Percentiles rank a stretch among this genome's conserved stretches.
These are phyloP conservation scores for Yamadazyma diospyri DNA, from an alignment of 1,139 yeast species.

Conservation along the genomic window DNA sequence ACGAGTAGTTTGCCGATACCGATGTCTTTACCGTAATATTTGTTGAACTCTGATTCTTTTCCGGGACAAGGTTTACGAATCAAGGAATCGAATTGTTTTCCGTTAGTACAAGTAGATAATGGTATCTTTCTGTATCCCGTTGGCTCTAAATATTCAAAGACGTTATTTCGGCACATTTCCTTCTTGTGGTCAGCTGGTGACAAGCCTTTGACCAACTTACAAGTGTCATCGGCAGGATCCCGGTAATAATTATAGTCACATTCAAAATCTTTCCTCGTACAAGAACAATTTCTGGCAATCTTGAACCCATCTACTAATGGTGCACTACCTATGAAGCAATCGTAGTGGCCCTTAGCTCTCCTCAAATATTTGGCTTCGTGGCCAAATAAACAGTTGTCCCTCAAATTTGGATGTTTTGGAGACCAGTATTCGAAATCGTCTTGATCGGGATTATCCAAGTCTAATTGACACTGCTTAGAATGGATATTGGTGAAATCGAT, in stretches of 20 bases:
- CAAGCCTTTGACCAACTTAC: slow-evolving; percentile 74
- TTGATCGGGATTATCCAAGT: slow-evolving; percentile 51
- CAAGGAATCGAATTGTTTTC: slow-evolving; percentile 56
- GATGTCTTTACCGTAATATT: slow-evolving; percentile 54
- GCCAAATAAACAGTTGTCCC: slow-evolving; percentile 79
- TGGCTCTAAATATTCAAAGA: slow-evolving; percentile 51
- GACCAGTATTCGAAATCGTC: slow-evolving; percentile 86
- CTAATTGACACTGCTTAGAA: slow-evolving; percentile 66
- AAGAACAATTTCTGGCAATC: slow-evolving; percentile 66
- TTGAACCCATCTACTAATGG: slow-evolving; percentile 63
- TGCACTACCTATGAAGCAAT: slow-evolving; percentile 81
- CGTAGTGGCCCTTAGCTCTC: slow-evolving; percentile 53
- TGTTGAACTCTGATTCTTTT: slow-evolving; percentile 60
- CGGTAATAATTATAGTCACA: slow-evolving; percentile 85
- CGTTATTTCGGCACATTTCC: slow-evolving; percentile 56
- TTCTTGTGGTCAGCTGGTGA: slow-evolving; percentile 60
- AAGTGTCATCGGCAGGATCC: slow-evolving; percentile 69
- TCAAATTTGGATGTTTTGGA: slow-evolving; percentile 64
- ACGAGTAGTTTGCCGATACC: slow-evolving; percentile 52
- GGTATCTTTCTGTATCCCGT: slow-evolving; percentile 48
- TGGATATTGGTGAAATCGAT: slow-evolving; percentile 72
- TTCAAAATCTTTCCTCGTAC: slow-evolving; percentile 87
- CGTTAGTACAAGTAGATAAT: slow-evolving; percentile 44
- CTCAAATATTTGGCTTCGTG: slow-evolving; percentile 78
- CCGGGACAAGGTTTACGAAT: slow-evolving; percentile 86